phyloP scores from a whole-genome alignment of 352 stramenopile genomes.

The Pythium sukuiense region DNA sequence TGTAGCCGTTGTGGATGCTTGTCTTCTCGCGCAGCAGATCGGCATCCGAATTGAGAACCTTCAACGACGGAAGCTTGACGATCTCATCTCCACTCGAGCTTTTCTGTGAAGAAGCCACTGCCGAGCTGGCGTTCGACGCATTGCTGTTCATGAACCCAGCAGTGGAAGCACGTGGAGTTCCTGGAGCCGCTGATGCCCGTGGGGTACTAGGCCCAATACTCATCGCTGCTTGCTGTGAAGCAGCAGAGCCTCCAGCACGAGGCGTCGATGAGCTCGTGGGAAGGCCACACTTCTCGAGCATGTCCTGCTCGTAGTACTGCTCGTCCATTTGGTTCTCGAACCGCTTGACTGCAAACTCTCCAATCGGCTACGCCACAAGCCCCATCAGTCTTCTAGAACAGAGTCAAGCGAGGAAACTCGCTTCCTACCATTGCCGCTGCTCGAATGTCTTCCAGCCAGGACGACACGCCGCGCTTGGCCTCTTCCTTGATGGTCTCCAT shows the following conservation, averaged over 20 bases:
- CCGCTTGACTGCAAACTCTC: conserved; percentile 62
- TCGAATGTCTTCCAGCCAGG: conserved; percentile 76
- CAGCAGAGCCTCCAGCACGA: conserved; percentile 6
- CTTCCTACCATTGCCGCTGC: conserved; percentile 45
- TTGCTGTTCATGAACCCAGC: background rate
- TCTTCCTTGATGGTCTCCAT: conserved; percentile 77
- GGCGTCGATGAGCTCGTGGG: conserved; percentile 20
- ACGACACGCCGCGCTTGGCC: conserved; percentile 57
- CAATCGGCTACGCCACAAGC: conserved; percentile 39
- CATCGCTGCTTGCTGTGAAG: background rate
- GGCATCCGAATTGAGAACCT: conserved; percentile 71
- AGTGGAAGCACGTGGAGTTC: conserved; percentile 8
- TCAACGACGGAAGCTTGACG: conserved; percentile 59
- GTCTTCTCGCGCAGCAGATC: conserved; percentile 57
- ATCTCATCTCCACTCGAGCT: conserved; percentile 28
- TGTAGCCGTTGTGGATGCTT: conserved; percentile 69
- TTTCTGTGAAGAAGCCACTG: conserved; percentile 15
- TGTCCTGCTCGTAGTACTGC: conserved; percentile 76
- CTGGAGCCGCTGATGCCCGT: background rate
- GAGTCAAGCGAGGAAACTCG: background rate
- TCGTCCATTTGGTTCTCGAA: conserved; percentile 78
- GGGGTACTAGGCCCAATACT: conserved; percentile 6
- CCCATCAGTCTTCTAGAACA: background rate
- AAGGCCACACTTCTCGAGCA: conserved; percentile 66
- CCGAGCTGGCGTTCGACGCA: background rate